Conservation (phyloP, 2,329 filamentous ascomycete species). For the Coniochaeta ligniaria region DNA sequence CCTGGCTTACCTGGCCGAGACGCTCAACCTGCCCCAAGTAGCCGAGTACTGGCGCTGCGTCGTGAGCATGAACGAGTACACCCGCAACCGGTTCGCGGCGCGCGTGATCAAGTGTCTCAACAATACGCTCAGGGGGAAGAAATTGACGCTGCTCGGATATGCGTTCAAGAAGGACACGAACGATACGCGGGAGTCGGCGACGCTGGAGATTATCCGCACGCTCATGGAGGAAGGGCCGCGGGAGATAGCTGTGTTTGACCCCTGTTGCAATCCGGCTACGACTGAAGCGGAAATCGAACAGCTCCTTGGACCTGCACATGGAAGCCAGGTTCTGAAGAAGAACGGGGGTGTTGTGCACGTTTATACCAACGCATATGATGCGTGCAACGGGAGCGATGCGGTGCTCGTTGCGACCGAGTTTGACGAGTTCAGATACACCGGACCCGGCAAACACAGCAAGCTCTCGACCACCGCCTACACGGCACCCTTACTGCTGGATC, state of each 20-base stretch:
- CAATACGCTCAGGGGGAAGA: conserved; percentile 63
- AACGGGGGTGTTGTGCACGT: conserved; percentile 19
- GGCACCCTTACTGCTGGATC: conserved; percentile 24
- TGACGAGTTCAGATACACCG: conserved; percentile 37
- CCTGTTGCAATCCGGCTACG: conserved; percentile 46
- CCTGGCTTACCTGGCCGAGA: conserved; percentile 66
- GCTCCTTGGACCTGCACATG: conserved; percentile 31
- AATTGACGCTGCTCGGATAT: conserved; percentile 65
- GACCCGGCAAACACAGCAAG: conserved; percentile 4
- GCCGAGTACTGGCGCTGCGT: conserved; percentile 70
- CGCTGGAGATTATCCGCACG: conserved; percentile 59
- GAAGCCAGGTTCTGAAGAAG: conserved; percentile 27
- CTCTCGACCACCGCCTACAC: neutral
- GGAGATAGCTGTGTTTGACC: conserved; percentile 64
- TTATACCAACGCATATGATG: conserved; percentile 40
- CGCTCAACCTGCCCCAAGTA: conserved; percentile 61
- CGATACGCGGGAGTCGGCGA: conserved; percentile 65
- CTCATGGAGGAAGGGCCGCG: conserved; percentile 57
- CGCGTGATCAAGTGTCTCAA: conserved; percentile 61
- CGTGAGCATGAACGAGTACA: conserved; percentile 69
- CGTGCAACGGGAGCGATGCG: conserved; percentile 40
- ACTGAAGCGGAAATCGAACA: conserved; percentile 42
- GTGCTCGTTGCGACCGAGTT: conserved; percentile 50
- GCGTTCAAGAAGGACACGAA: conserved; percentile 76
- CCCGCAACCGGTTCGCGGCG: conserved; percentile 60